Evolutionary conservation across 2,329 filamentous ascomycete genomes (phyloP), one percentile per base, ranked within the genome.

Genomic region (Coniella vitis): DNA sequence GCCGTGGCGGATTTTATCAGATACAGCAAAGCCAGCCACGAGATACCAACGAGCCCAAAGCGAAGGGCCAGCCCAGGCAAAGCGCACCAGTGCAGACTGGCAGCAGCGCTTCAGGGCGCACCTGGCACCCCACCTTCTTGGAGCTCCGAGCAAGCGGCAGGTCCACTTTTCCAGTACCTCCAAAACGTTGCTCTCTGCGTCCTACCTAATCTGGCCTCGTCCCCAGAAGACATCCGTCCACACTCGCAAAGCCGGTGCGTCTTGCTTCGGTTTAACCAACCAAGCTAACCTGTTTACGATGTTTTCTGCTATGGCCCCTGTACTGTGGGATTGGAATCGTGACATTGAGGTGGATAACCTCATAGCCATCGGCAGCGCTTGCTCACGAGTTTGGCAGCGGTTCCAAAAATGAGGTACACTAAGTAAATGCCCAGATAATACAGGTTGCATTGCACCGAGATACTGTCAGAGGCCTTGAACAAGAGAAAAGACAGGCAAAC

Each of bases 131-230:
- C 43, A 45, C 43, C 20, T 21, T 31, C 38, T n/a, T n/a, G 7
- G 14, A 41, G 38, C n/a, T 32, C 34, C 50, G 47, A 49, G 25
- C 25, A 16, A 16, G 21, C 29, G 22, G 38, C 38, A 41, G 9
- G 9, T 21, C 38, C 38, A 41, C 38, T 25, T 29, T 25, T n/a
- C 16, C 7, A 17, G 38, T 41, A 10, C 22, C 8, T 31, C 17
- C n/a, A 19, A 17, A 5, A 29, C 25, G 25, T 10, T n/a, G 10
- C 25, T 29, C 10, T 29, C 25, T 29, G 25, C 25, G 41, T 52
- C 50, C 46, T 49, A 48, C 46, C 44, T 44, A 37, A 49, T 52
- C 21, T 36, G 46, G 46, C n/a, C 35, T 7, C 10, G 21, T n/a
- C 42, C 42, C 32, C 22, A 45, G 19, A 45, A 13, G 20, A 36